Percentiles rank a stretch among this genome's conserved stretches.
Conservation (phyloP, 495 filamentous ascomycete species). For the Xylaria bambusicola region DNA sequence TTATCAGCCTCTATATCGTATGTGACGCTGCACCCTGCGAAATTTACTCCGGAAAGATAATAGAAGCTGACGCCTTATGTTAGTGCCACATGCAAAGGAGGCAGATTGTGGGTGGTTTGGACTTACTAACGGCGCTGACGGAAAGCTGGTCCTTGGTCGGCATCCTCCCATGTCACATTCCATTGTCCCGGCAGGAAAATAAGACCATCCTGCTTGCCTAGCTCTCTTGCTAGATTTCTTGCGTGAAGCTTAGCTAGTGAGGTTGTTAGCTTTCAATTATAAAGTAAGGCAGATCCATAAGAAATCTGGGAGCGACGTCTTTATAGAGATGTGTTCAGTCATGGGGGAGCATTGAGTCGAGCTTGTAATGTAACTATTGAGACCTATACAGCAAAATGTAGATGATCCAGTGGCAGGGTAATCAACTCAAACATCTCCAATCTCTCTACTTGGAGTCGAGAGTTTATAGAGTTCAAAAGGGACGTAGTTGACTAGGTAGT, state of each 20-base stretch:
- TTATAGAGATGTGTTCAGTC: too few relatives aligned
- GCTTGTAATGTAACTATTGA: background rate
- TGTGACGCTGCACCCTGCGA: conserved; percentile 61
- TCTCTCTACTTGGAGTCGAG: too few relatives aligned
- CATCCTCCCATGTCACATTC: conserved; percentile 57
- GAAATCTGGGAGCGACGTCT: background rate
- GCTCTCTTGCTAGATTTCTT: conserved; percentile 65
- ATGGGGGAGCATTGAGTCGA: background rate
- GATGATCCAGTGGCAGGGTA: too few relatives aligned
- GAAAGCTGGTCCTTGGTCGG: conserved; percentile 59
- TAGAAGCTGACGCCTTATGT: conserved; percentile 53
- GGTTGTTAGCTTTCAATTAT: conserved; percentile 14
- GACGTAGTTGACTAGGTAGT: too few relatives aligned
- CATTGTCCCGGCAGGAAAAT: conserved; percentile 59
- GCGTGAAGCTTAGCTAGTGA: conserved; percentile 76
- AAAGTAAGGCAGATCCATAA: background rate
- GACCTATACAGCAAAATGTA: too few relatives aligned
- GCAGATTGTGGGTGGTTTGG: background rate
- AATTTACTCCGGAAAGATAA: conserved; percentile 64
- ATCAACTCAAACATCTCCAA: background rate
- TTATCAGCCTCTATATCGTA: conserved; percentile 62
- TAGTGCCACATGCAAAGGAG: conserved; percentile 6
- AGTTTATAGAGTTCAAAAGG: too few relatives aligned
- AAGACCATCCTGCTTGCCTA: conserved; percentile 63
- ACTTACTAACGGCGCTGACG: conserved; percentile 65